Percentiles rank a stretch among this genome's conserved stretches.
These are phyloP conservation scores for Taphrina pruni DNA, from an alignment of 1,139 yeast genomes.

Conservation along the genomic window DNA sequence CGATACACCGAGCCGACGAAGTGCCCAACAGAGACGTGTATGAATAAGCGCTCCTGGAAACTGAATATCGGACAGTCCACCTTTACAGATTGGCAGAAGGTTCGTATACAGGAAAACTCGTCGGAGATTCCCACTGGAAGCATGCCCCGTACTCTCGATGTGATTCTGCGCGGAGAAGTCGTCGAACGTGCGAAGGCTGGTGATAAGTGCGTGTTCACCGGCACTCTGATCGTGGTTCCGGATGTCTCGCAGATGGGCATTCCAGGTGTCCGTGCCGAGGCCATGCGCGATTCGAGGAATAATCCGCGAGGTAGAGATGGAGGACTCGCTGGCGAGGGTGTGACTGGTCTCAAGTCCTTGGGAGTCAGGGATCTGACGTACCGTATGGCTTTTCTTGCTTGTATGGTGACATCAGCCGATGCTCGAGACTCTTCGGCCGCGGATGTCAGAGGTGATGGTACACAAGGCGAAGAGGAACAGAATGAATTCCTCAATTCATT, in stretches of 20 bases:
- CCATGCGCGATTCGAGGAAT: conserved; percentile 72
- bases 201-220: conserved; percentile 92
- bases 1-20: conserved; percentile 93
- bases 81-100: conserved; percentile 96
- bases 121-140: conserved; percentile 97
- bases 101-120: conserved; percentile 92
- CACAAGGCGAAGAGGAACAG: conserved; percentile 64
- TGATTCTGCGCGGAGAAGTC: conserved; percentile 87
- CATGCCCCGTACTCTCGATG: conserved; percentile 97
- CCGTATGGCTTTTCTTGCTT: conserved; percentile 86
- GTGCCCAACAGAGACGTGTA: conserved; percentile 86
- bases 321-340: conserved; percentile 68
- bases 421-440: conserved; percentile 50
- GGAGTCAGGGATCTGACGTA: conserved; percentile 96
- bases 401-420: conserved; percentile 67
- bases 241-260: conserved; percentile 94
- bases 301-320: conserved; percentile 69
- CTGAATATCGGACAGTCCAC: conserved; percentile 81
- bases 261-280: conserved; percentile 91
- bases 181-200: conserved; percentile 99
- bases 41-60: conserved; percentile 85
- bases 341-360: conserved; percentile 78
- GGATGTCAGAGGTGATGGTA: conserved; percentile 58
- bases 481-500: conserved; percentile 79
- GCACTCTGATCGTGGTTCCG: conserved; percentile 94